Base-by-base conservation (phyloP, 1,284 basidiomycete genomes). In the Exobasidium rhododendri region DNA sequence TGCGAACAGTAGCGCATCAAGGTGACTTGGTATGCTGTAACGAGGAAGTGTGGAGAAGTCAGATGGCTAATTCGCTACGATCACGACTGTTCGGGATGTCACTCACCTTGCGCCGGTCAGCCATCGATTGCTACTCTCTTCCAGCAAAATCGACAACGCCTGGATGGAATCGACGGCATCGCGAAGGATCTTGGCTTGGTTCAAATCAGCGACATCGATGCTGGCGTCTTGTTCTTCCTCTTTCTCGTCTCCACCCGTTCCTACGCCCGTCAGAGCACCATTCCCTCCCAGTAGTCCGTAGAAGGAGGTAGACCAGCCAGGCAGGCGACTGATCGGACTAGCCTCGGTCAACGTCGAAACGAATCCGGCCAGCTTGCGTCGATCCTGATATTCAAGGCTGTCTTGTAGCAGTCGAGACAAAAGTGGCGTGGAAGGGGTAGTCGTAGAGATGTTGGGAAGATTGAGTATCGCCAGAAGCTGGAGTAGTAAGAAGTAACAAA, bases 1-100 rank as follows among this genome's bases (percentile, higher is more conserved):
- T 51, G 69, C 64, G 56, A 73, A 71, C 6, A 66, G 61, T 40
- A 69, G 24, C 11, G 71, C 71, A 29, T 73, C 71, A 11, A 73
- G 20, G n/a, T 44, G 52, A 35, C 64, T 65, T 10, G 69, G 64
- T 11, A 40, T 47, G 7, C 54, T 32, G 2, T 24, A 4, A 20
- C n/a, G 26, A 24, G 14, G 13, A 50, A 26, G 26, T 20, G 3
- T 13, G 4, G 47, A 40, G 17, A 40, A 17, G 35, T 10, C 17
- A 7, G 17, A 17, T 10, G 17, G 35, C 35, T 17, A 10, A 40
- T 17, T 10, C 35, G 7, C 17, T 7, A 7, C 35, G 17, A 17
- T 17, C 7, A 17, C 17, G 17, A 40, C 35, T 10, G 17, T 40
- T 10, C 10, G 10, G 17, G 17, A 10, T 40, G 10, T 20, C 2